phyloP scores from a whole-genome alignment of 768 basidiomycete genomes.

The Pholiota conissans region DNA sequence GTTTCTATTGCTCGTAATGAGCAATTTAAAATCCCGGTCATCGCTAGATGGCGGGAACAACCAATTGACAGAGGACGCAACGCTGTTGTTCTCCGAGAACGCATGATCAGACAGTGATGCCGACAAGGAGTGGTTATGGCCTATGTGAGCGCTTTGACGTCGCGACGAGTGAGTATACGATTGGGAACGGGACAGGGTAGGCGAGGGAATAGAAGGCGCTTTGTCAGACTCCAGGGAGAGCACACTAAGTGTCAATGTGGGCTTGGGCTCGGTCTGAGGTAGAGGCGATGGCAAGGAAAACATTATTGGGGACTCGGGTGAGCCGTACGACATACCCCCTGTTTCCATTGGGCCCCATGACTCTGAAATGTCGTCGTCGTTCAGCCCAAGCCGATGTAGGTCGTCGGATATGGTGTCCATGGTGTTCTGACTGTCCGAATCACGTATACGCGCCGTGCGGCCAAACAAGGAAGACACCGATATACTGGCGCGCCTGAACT shows the following conservation, averaged over 20 bases:
- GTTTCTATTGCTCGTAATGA: not conserved
- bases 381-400: constrained; percentile 20
- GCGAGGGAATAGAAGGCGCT: constrained; percentile 11
- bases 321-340: constrained; percentile 8
- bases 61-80: constrained; percentile 11
- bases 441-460: constrained; percentile 9
- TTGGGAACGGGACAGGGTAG: constrained; percentile 23
- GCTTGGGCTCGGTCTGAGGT: not conserved
- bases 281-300: constrained; percentile 28
- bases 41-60: constrained; percentile 11
- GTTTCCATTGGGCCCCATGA: constrained; percentile 19
- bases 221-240: not conserved
- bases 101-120: constrained; percentile 5
- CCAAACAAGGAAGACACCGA: constrained; percentile 16
- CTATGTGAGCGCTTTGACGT: constrained; percentile 4
- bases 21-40: constrained; percentile 9
- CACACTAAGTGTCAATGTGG: not conserved
- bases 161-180: constrained; percentile 11
- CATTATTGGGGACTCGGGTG: constrained; percentile 29
- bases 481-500: constrained; percentile 15
- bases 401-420: constrained; percentile 23
- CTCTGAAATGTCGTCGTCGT: constrained; percentile 20
- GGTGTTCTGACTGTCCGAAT: constrained; percentile 7
- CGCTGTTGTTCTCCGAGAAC: constrained; percentile 2
- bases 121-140: constrained; percentile 15